Percentiles rank a stretch among this genome's conserved stretches.
Conservation (phyloP, 2,329 filamentous ascomycete species). For the Esteya vermicola region DNA sequence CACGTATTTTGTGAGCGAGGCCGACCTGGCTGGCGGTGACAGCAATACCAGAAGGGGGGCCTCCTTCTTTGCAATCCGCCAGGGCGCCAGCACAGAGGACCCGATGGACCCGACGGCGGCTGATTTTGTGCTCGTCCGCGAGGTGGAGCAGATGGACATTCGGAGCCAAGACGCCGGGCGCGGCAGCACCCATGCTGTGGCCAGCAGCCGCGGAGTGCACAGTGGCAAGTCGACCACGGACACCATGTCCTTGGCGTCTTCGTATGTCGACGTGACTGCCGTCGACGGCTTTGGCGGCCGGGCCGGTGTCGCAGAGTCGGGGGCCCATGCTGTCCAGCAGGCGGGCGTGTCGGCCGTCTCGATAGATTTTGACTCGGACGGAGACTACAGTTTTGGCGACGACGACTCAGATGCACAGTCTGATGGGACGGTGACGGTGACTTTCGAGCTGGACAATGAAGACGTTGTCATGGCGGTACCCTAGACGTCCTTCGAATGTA, state of each 20-base stretch:
- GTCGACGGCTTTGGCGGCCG: too few relatives aligned
- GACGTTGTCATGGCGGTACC: not conserved
- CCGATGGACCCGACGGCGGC: not conserved
- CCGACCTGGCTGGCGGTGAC: too few relatives aligned
- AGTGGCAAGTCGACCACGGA: not conserved
- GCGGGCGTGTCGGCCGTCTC: not conserved
- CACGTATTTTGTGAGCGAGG: too few relatives aligned
- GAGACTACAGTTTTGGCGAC: slow-evolving; percentile 3
- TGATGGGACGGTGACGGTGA: slow-evolving; percentile 10
- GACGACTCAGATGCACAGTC: slow-evolving; percentile 4
- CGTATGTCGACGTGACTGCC: not conserved
- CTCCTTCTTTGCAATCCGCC: too few relatives aligned
- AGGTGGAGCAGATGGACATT: not conserved
- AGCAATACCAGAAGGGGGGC: too few relatives aligned
- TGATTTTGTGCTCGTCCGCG: not conserved
- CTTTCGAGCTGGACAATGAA: slow-evolving; percentile 8
- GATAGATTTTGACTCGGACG: not conserved
- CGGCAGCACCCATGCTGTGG: not conserved
- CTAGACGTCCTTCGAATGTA: not conserved
- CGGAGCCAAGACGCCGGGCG: not conserved
- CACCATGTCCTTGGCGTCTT: not conserved
- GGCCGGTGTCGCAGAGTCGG: too few relatives aligned
- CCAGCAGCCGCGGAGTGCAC: not conserved
- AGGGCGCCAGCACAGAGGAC: too few relatives aligned
- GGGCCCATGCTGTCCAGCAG: not conserved